Percentiles rank a stretch among this genome's conserved stretches.
These are phyloP conservation scores for Alternaria novae-zelandiae DNA, from an alignment of 2,329 filamentous ascomycete genomes.

Conservation along the genomic window DNA sequence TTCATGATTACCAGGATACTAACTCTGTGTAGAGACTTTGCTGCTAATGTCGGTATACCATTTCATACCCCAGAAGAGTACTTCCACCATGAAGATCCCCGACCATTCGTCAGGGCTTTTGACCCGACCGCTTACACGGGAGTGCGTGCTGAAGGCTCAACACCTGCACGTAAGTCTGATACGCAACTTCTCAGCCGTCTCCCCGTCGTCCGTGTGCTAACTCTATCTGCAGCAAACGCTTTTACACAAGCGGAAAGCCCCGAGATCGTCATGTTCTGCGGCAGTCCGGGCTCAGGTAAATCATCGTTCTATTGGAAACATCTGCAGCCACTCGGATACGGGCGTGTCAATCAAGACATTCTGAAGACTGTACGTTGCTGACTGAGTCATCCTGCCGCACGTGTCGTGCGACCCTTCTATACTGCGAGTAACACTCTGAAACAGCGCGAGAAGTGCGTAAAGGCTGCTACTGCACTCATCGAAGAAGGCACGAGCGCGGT, in stretches of 20 bases:
- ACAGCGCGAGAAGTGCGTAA: constrained; percentile 70
- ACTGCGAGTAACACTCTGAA: constrained; percentile 43
- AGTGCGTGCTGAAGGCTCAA: constrained; percentile 31
- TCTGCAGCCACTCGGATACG: constrained; percentile 79
- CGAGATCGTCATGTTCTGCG: constrained; percentile 86
- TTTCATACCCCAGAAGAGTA: constrained; percentile 93
- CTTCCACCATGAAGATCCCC: constrained; percentile 73
- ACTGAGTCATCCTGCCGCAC: constrained; percentile 15
- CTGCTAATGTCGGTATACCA: constrained; percentile 78
- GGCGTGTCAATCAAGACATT: constrained; percentile 87
- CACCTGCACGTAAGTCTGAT: constrained; percentile 42
- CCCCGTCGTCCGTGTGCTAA: constrained; percentile 25
- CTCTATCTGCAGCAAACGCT: constrained; percentile 29
- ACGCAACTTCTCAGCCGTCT: constrained; percentile 19
- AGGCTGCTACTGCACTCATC: constrained; percentile 72
- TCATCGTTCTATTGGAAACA: constrained; percentile 86
- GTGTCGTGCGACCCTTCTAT: constrained; percentile 32
- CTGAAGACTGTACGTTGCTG: constrained; percentile 69
- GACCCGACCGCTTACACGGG: constrained; percentile 62
- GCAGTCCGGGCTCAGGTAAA: constrained; percentile 88
- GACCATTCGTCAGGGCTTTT: constrained; percentile 73
- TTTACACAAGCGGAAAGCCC: constrained; percentile 67
- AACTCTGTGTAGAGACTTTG: constrained; percentile 67
- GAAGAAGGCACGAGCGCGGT: constrained; percentile 71
- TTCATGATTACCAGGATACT: constrained; percentile 11